A percentile compares a stretch with the other conserved stretches of the same genome.
These are phyloP conservation scores for Leccinum sublutescens DNA, from an alignment of 768 basidiomycete species.

Conservation along the genomic window DNA sequence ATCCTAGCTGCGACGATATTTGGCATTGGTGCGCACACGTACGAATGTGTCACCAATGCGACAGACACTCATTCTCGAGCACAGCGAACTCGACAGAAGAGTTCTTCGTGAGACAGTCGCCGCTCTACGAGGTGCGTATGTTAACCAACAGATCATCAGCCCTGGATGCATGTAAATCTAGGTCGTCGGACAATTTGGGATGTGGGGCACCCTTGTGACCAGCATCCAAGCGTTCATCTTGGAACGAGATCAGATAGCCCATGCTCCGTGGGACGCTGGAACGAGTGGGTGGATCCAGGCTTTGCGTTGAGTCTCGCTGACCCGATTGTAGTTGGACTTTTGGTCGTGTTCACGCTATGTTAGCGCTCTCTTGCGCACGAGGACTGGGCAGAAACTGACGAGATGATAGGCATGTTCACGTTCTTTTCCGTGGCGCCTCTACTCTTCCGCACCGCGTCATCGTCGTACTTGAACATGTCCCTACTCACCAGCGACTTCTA, in stretches of 20 bases:
- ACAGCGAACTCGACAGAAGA: slow-evolving; percentile 87
- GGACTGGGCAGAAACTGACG: not conserved
- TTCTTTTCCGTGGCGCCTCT: slow-evolving; percentile 82
- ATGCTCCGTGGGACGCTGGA: slow-evolving; percentile 66
- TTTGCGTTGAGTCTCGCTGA: slow-evolving; percentile 35
- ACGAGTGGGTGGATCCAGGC: slow-evolving; percentile 48
- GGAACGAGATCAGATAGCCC: slow-evolving; percentile 62
- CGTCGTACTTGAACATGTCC: slow-evolving; percentile 81
- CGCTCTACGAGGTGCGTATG: slow-evolving; percentile 65
- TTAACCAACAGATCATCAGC: not conserved
- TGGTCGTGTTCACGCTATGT: slow-evolving; percentile 46
- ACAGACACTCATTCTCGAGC: slow-evolving; percentile 3
- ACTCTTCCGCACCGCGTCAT: slow-evolving; percentile 80
- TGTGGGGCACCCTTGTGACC: slow-evolving; percentile 79
- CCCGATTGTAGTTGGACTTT: slow-evolving; percentile 42
- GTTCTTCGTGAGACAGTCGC: slow-evolving; percentile 75
- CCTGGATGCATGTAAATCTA: slow-evolving; percentile 16
- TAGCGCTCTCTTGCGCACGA: not conserved
- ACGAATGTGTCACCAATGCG: not conserved
- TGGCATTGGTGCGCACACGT: slow-evolving; percentile 64
- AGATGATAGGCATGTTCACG: slow-evolving; percentile 61
- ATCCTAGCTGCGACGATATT: slow-evolving; percentile 81
- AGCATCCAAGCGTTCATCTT: slow-evolving; percentile 71
- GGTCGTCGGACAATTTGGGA: slow-evolving; percentile 83
- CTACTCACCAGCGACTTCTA: slow-evolving; percentile 88